Evolutionary conservation across 1,139 yeast species (phyloP).

Genomic region (Nakaseomyces delphensis): DNA sequence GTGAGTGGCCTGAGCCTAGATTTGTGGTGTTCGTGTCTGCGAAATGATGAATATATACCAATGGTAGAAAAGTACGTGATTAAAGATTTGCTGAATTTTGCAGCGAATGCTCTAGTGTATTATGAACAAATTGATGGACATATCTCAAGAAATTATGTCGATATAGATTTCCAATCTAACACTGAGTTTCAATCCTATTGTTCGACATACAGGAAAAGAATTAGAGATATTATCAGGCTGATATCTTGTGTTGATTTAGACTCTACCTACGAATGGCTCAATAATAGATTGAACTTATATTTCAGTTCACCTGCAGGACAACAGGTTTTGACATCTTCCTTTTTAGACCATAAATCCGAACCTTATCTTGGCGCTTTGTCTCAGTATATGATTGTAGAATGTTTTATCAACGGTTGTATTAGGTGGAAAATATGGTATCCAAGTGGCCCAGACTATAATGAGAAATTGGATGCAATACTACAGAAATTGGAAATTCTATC

Average conservation of each 20-base stretch:
- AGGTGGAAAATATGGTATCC: slow-evolving; percentile 93
- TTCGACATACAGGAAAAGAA: slow-evolving; percentile 69
- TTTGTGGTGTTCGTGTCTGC: slow-evolving; percentile 85
- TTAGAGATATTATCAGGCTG: slow-evolving; percentile 85
- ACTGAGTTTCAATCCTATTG: slow-evolving; percentile 75
- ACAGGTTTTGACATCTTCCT: slow-evolving; percentile 48
- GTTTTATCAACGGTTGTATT: slow-evolving; percentile 86
- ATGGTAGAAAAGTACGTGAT: slow-evolving; percentile 39
- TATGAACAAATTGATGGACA: slow-evolving; percentile 64
- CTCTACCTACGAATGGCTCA: slow-evolving; percentile 76
- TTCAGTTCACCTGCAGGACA: slow-evolving; percentile 69
- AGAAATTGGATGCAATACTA: slow-evolving; percentile 47
- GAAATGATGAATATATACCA: slow-evolving; percentile 61
- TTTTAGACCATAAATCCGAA: slow-evolving; percentile 49
- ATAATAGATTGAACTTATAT: slow-evolving; percentile 59
- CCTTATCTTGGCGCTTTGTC: slow-evolving; percentile 71
- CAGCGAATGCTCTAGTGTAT: slow-evolving; percentile 71
- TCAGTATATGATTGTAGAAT: slow-evolving; percentile 80
- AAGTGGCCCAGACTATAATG: slow-evolving; percentile 49
- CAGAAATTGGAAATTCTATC: slow-evolving; percentile 68
- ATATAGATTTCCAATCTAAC: slow-evolving; percentile 78
- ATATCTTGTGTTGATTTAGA: slow-evolving; percentile 80
- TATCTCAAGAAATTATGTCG: slow-evolving; percentile 55
- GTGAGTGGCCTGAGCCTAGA: slow-evolving; percentile 85
- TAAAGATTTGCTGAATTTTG: slow-evolving; percentile 61